Base-by-base conservation (phyloP, 73 alveolate genomes). In the Breviolum minutum region DNA sequence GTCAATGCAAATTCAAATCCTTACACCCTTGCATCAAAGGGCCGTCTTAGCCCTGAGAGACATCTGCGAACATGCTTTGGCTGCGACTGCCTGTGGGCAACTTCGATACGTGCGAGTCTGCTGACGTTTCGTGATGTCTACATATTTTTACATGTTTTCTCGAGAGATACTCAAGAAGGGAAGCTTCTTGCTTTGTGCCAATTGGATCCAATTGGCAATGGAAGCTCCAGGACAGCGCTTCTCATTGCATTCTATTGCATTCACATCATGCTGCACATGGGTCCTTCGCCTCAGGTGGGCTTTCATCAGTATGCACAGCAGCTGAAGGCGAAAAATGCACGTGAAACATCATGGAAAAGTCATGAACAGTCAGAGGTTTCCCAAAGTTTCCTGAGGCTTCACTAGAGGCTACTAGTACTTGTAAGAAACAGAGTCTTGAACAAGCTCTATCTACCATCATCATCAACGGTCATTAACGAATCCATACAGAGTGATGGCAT, bases 101-200 rank as follows among this genome's bases (percentile, higher is more conserved):
- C 29, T 11, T 32, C 54, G 17, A 26, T 17, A 13, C 24, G 10
- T 48, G 54, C 54, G 54, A 40, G 54, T 32, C 30, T 13, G 27
- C 54, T 8, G 24, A 30, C 29, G 2, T 77, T 27, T 77, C 86
- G 9, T 27, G 8, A 2, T 16, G 7, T 12, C 2, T 32, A 13
- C 27, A 61, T 26, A 2, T 16, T 8, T 12, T 9, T 32, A 13
- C 27, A 61, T 26, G 73, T 19, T 61, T 54, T 27, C 7, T 22
- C 7, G 63, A 9, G 19, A 10, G n/a, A 68, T 22, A 68, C 77
- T 54, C 62, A 11, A 60, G 3, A 5, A 13, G 26, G 26, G 92
- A 14, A 60, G 61, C 92, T 40, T 80, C 89, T 63, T 76, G 13
- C 85, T 76, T 76, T 80, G 88, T 80, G 88, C 66, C 69, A 16